Evolutionary conservation across 352 stramenopile genomes (phyloP).

Genomic region (Globisporangium recalcitrans): DNA sequence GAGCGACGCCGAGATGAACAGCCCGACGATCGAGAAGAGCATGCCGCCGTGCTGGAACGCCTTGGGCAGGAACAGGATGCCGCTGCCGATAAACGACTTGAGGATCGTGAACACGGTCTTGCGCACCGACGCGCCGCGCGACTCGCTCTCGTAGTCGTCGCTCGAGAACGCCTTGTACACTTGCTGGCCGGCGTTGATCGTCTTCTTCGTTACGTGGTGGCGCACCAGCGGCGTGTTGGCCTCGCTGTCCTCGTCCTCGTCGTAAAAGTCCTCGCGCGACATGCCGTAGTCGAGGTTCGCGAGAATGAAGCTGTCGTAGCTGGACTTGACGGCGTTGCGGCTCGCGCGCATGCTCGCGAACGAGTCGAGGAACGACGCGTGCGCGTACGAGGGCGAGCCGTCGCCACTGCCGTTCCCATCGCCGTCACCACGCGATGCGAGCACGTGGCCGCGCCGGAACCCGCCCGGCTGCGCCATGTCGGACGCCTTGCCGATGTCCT

Average conservation of each 20-base stretch:
- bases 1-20: slow-evolving; percentile 37
- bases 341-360: slow-evolving; percentile 14
- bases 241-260: slow-evolving; percentile 25
- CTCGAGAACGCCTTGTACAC: slow-evolving; percentile 9
- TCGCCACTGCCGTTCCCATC: slow-evolving; percentile 22
- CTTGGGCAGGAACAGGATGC: slow-evolving; percentile 63
- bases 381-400: slow-evolving; percentile 30
- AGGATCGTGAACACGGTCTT: slow-evolving; percentile 69
- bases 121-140: slow-evolving; percentile 30
- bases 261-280: slow-evolving; percentile 32
- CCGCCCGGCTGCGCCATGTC: slow-evolving; percentile 48
- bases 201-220: slow-evolving; percentile 9
- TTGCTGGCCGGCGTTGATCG: slow-evolving; percentile 21
- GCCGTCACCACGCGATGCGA: slow-evolving; percentile 29
- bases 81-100: slow-evolving; percentile 69
- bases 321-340: slow-evolving; percentile 32
- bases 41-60: slow-evolving; percentile 65
- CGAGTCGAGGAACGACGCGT: slow-evolving; percentile 47
- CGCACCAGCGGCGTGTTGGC: slow-evolving; percentile 33
- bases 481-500: slow-evolving; percentile 52
- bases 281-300: slow-evolving; percentile 39
- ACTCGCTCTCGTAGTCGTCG: slow-evolving; percentile 16
- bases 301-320: slow-evolving; percentile 53
- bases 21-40: slow-evolving; percentile 51
- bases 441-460: slow-evolving; percentile 53